Percentiles rank a stretch among this genome's conserved stretches.
Conservation (phyloP, 345 rosid genomes). For the Streptanthus diversifolius region DNA sequence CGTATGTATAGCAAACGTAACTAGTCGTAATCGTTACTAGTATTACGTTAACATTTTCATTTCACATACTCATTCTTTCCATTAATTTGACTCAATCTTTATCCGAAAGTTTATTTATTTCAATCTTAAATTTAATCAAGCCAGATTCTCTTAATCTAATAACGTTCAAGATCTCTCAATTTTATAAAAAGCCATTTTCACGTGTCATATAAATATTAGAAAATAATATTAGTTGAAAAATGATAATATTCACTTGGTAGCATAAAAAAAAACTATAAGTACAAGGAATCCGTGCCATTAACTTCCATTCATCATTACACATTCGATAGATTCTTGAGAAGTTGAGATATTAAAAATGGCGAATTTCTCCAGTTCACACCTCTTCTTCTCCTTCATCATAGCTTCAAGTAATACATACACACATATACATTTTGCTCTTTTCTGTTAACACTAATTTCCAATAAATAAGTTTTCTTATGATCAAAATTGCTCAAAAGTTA, state of each 20-base stretch:
- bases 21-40: not conserved
- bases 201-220: not conserved
- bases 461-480: not conserved
- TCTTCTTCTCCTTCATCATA: no score
- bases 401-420: not conserved
- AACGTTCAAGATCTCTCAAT: no score
- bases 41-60: not conserved
- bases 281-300: not conserved
- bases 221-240: no score
- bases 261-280: constrained; percentile 6
- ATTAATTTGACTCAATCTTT: not conserved
- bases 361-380: no score
- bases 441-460: not conserved
- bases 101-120: not conserved
- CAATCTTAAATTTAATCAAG: not conserved
- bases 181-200: not conserved
- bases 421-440: not conserved
- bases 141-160: no score
- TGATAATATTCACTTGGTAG: not conserved
- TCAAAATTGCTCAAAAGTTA: not conserved
- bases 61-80: not conserved
- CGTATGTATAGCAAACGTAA: not conserved
- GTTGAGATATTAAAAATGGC: no score
- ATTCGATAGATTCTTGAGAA: no score
- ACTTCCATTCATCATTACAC: not conserved